phyloP scores from a whole-genome alignment of 306 rosid species.

The Quercus robur region DNA sequence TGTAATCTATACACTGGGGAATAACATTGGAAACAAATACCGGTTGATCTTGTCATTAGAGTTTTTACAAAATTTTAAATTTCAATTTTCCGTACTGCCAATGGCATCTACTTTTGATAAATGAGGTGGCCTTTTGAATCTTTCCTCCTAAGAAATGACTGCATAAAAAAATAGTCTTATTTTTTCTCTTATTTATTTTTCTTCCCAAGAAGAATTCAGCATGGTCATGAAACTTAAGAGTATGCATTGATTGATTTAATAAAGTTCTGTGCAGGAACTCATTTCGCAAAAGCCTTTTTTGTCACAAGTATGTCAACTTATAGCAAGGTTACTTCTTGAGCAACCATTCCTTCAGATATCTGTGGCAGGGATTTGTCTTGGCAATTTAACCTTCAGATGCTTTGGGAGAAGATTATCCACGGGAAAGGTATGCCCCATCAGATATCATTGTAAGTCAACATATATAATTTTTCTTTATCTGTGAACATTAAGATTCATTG shows the following conservation, averaged over 20 bases:
- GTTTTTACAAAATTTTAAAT: not conserved
- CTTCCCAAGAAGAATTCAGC: not conserved
- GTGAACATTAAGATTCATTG: not conserved
- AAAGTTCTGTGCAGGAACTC: conserved; percentile 41
- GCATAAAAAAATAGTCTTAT: not conserved
- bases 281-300: conserved; percentile 67
- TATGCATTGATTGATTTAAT: conserved; percentile 17
- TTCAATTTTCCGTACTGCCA: no score
- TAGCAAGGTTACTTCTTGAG: conserved; percentile 57
- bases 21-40: not conserved
- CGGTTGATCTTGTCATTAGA: not conserved
- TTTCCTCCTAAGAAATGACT: not conserved
- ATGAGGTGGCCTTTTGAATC: not conserved
- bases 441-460: not conserved
- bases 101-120: not conserved
- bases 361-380: conserved; percentile 54
- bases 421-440: conserved; percentile 45
- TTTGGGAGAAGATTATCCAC: conserved; percentile 68
- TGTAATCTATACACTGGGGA: not conserved
- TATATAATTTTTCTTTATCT: not conserved
- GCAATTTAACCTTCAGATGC: conserved; percentile 60
- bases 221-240: conserved; percentile 6
- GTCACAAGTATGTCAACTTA: conserved; percentile 72
- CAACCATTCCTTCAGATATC: conserved; percentile 37
- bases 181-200: not conserved